phyloP scores from a whole-genome alignment of 2,329 filamentous ascomycete genomes.

The Fusarium nisikadoi region DNA sequence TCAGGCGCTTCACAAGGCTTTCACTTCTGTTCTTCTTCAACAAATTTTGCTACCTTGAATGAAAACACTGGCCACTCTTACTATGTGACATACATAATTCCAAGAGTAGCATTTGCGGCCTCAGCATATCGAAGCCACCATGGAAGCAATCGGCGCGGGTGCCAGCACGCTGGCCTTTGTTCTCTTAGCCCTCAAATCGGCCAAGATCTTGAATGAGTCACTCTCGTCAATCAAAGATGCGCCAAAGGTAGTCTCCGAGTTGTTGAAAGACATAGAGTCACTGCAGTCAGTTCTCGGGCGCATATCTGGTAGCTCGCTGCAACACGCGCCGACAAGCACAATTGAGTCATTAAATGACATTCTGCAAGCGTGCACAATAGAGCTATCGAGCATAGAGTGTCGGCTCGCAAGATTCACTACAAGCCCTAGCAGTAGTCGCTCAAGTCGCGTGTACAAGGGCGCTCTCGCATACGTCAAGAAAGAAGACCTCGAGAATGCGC shows the following conservation, averaged over 20 bases:
- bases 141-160: slow-evolving; percentile 15
- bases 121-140: background rate
- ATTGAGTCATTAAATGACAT: slow-evolving; percentile 2
- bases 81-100: background rate
- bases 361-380: background rate
- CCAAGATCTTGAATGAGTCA: slow-evolving; percentile 14
- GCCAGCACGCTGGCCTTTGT: slow-evolving; percentile 21
- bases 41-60: background rate
- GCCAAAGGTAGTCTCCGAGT: background rate
- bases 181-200: slow-evolving; percentile 13
- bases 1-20: background rate
- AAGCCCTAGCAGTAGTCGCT: background rate
- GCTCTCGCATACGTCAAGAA: slow-evolving; percentile 18
- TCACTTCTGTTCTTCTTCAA: too few species aligned
- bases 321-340: background rate
- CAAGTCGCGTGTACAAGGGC: background rate
- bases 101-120: too few species aligned
- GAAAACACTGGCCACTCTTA: too few species aligned
- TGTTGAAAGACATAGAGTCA: background rate
- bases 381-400: background rate
- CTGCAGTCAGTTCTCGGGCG: slow-evolving; percentile 6
- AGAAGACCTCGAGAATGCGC: slow-evolving; percentile 13
- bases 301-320: background rate
- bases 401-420: background rate
- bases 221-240: slow-evolving; percentile 13